Conservation (phyloP, 768 basidiomycete species). For the Phanerodontia chrysosporium region DNA sequence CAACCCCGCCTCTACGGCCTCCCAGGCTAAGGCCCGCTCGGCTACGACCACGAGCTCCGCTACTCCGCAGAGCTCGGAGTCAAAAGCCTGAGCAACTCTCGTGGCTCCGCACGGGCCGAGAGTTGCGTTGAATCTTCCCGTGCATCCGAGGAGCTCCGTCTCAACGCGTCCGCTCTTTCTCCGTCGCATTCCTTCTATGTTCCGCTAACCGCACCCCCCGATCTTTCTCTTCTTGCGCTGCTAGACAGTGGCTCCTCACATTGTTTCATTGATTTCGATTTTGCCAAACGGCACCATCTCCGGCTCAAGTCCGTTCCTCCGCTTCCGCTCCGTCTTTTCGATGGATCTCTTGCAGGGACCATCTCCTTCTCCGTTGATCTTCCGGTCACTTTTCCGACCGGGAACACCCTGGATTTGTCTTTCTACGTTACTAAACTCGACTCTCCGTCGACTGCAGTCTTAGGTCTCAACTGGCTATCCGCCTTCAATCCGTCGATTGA, state of each 20-base stretch:
- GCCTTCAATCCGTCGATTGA: conserved; percentile 33
- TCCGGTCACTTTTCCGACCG: conserved; percentile 19
- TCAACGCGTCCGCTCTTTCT: conserved; percentile 13
- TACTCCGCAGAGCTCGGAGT: too few species aligned
- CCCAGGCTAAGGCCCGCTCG: too few species aligned
- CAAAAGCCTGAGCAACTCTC: too few species aligned
- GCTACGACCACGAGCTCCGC: too few species aligned
- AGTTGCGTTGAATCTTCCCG: too few species aligned
- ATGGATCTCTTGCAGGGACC: conserved; percentile 35
- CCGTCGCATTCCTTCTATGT: conserved; percentile 18
- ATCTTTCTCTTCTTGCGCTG: conserved; percentile 30
- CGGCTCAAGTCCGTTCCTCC: conserved; percentile 32
- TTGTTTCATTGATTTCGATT: conserved; percentile 34
- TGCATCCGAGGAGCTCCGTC: too few species aligned
- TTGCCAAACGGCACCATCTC: conserved; percentile 30
- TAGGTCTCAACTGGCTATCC: conserved; percentile 35
- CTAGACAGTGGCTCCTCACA: conserved; percentile 33
- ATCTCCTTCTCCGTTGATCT: conserved; percentile 35
- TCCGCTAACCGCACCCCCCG: conserved; percentile 29
- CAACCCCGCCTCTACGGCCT: too few species aligned
- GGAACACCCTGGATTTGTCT: conserved; percentile 26
- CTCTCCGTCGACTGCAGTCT: conserved; percentile 30
- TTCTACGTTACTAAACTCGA: conserved; percentile 27
- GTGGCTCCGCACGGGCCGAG: too few species aligned
- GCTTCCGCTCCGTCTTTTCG: conserved; percentile 31